Evolutionary conservation across 768 basidiomycete species (phyloP), one percentile per base, ranked within the genome.

Genomic region (Russula foetens): DNA sequence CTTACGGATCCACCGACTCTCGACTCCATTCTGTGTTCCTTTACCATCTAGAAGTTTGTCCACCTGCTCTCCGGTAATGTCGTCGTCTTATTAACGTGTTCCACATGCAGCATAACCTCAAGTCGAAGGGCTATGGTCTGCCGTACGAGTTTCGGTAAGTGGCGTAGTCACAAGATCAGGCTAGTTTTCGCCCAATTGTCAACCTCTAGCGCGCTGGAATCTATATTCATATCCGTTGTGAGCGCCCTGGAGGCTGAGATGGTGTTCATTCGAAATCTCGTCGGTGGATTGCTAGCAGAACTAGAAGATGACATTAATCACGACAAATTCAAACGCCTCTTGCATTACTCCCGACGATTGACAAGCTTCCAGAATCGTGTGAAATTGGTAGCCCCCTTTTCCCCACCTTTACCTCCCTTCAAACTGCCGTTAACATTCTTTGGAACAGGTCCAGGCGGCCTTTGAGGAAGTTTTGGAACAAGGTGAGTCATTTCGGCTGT

Each of bases 241-340:
- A 90, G 89, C 65, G 94, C 96, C 5, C 77, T 98, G 24, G 96
- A 98, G 75, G 92, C 93, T 33, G 96, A 98, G 75, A 90, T 98
- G 89, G 88, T 88, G 15, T 95, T 95, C 69, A 91, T 93, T 53
- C 85, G 95, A 35, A 88, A 89, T 63, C 84, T 97, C 39, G 90
- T 98, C 53, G 90, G 90, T 54, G 89, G 92, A 4, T 77, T 98
- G 11, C 77, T 98, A 31, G 90, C 90, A 19, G 95, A 96, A 72
- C 81, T 98, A 53, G 96, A 98, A 69, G 92, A 93, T 61, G 89
- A 95, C 68, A 97, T 98, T 67, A 92, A 96, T 70, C 86, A 92
- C 43, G 95, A 97, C 73, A 90, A 92, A 56, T 91, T 98, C 71
- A 93, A 92, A 70, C 81, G 90, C 23, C 75, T 98, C 21, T 78